phyloP scores from a whole-genome alignment of 176 grass and related monocot species.

The Triticum urartu region DNA sequence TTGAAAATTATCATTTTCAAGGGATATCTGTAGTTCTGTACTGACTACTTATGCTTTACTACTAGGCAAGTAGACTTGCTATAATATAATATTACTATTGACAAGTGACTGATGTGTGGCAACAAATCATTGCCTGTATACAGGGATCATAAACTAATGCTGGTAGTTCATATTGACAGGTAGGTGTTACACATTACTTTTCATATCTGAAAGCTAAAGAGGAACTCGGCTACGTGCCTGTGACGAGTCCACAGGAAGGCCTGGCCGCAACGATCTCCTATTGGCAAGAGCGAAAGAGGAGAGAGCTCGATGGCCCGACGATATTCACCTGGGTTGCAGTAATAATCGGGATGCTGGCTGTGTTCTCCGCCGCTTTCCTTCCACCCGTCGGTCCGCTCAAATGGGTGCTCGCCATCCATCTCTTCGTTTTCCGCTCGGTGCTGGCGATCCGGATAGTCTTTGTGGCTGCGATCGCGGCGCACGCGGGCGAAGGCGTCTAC shows the following conservation, averaged over 20 bases:
- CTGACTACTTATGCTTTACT: background rate
- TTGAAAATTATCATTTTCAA: background rate
- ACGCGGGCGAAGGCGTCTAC: slow-evolving; percentile 58
- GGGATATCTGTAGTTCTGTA: background rate
- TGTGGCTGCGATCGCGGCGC: slow-evolving; percentile 12
- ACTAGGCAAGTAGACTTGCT: background rate
- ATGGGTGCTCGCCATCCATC: slow-evolving; percentile 41
- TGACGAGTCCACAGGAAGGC: slow-evolving; percentile 68
- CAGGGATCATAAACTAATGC: slow-evolving; percentile 12
- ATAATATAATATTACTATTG: background rate
- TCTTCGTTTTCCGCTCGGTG: slow-evolving; percentile 57
- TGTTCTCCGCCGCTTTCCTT: slow-evolving; percentile 62
- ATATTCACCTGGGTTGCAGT: slow-evolving; percentile 61
- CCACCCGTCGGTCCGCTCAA: slow-evolving; percentile 61
- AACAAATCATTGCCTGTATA: slow-evolving; percentile 14
- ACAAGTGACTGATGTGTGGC: slow-evolving; percentile 22
- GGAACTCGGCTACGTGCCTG: slow-evolving; percentile 68
- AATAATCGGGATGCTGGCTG: slow-evolving; percentile 41
- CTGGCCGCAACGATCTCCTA: slow-evolving; percentile 66
- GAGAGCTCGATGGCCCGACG: slow-evolving; percentile 75
- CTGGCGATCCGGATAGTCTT: slow-evolving; percentile 50
- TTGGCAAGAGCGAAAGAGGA: slow-evolving; percentile 69
- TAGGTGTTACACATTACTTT: slow-evolving; percentile 89
- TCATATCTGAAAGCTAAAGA: slow-evolving; percentile 76
- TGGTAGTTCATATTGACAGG: slow-evolving; percentile 45